Evolutionary conservation across 768 basidiomycete genomes (phyloP).

Genomic region (Auriculariales sp.): DNA sequence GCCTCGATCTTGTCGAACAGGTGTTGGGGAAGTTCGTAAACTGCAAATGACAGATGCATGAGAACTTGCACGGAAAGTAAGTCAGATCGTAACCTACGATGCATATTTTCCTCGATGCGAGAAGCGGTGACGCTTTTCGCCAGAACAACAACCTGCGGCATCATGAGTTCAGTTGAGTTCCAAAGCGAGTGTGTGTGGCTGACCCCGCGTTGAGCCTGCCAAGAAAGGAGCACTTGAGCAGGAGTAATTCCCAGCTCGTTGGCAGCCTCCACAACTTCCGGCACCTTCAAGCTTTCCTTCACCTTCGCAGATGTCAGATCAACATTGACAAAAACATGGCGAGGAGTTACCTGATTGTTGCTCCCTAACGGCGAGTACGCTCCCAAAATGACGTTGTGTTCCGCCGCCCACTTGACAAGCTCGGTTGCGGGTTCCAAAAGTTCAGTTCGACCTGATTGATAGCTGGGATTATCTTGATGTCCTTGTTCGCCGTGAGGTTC

Average conservation of each 20-base stretch:
- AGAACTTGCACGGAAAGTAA: not conserved
- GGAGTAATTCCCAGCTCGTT: conserved; percentile 52
- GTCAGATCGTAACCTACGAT: conserved; percentile 23
- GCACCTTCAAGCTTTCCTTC: not conserved
- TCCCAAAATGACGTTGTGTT: conserved; percentile 48
- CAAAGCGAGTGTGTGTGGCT: too few species aligned
- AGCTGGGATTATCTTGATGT: conserved; percentile 46
- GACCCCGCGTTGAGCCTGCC: conserved; percentile 67
- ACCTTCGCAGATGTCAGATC: not conserved
- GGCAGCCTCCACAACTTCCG: conserved; percentile 41
- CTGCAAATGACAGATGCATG: conserved; percentile 7
- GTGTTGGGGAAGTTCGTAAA: conserved; percentile 20
- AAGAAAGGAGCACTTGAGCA: conserved; percentile 59
- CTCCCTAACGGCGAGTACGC: conserved; percentile 71
- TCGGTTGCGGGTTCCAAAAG: conserved; percentile 70
- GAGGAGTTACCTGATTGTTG: conserved; percentile 31
- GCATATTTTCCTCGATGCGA: conserved; percentile 54
- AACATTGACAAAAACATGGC: not conserved
- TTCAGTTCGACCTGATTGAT: conserved; percentile 71
- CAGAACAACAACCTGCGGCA: conserved; percentile 43
- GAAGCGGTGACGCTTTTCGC: conserved; percentile 65
- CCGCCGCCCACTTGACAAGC: conserved; percentile 60
- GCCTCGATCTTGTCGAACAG: conserved; percentile 32
- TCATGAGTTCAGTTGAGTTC: not conserved
- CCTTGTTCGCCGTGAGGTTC: conserved; percentile 46